Evolutionary conservation across 2,329 filamentous ascomycete genomes (phyloP), one percentile per base, ranked within the genome.

Genomic region (Microcera coccophila): DNA sequence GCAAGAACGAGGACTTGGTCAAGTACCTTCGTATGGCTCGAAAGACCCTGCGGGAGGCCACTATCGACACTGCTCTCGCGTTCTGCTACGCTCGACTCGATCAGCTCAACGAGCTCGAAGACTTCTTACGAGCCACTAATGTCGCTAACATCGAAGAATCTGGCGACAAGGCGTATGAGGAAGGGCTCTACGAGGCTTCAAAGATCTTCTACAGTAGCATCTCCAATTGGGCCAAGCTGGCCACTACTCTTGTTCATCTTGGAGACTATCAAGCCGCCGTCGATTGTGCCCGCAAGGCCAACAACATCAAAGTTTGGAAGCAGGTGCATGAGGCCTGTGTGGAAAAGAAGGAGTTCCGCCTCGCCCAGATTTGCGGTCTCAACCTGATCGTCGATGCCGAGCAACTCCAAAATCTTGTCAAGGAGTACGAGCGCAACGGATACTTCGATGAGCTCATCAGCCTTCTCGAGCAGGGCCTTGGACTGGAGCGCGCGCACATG

Each of bases 151-250:
- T 97, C 41, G 93, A 98, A 65, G 87, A 93, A 57, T 97, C 90
- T 46, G 93, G 93, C 74, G 93, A 98, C 77, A 96, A 96, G 76
- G 91, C 93, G 17, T 97, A 95, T 56, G 86, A 84, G 50, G 93
- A 98, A 70, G 91, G 91, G 47, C 84, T 88, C 62, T 91, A 93
- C 62, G 86, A 97, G 74, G 93, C 93, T 33, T 89, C 93, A 53
- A 98, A 98, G 81, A 97, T 98, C 62, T 98, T 97, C 79, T 98
- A 84, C 74, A 89, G 82, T 42, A 97, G 88, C 72, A 95, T 98
- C 64, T 98, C 93, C 41, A 98, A 98, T 79, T 98, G 93, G 93
- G 91, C 91, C 42, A 98, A 98, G 76, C 83, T 98, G 59, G 90
- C 93, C 12, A 97, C 93, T 10, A 98, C 93, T 10, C 80, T 97